phyloP scores from a whole-genome alignment of 2,329 filamentous ascomycete genomes.

The Aspergillus piperis region DNA sequence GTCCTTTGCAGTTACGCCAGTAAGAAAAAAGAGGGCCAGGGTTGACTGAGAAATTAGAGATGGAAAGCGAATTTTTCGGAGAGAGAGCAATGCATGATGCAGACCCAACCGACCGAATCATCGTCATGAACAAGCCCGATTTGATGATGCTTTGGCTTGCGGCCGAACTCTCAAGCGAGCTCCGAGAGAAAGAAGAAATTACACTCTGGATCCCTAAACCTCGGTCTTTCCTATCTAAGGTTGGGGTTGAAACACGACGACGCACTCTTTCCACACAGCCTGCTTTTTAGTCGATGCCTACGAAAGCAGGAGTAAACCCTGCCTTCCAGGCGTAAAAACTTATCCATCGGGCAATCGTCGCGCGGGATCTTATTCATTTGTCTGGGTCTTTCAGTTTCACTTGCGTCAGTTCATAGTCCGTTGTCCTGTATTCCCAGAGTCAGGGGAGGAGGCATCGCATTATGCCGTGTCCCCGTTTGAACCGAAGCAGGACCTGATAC shows the following conservation, averaged over 20 bases:
- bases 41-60: not conserved
- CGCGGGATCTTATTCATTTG: not conserved
- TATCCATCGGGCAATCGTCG: not conserved
- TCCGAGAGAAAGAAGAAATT: slow-evolving; percentile 9
- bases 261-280: not conserved
- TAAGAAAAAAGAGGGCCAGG: not conserved
- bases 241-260: slow-evolving; percentile 2
- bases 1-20: not conserved
- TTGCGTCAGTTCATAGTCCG: no score
- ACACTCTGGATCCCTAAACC: slow-evolving; percentile 1
- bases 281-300: not conserved
- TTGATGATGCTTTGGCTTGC: not conserved
- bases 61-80: not conserved
- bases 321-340: not conserved
- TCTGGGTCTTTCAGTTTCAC: no score
- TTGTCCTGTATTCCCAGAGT: not conserved
- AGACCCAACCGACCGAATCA: not conserved
- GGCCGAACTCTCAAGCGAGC: not conserved
- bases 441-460: not conserved
- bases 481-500: not conserved
- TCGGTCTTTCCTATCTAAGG: slow-evolving; percentile 11
- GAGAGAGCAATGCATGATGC: not conserved
- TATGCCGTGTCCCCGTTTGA: not conserved
- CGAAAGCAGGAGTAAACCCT: not conserved
- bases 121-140: not conserved